Conservation (phyloP, 192 early-diverging fungal genomes). For the Piromyces sp. region DNA sequence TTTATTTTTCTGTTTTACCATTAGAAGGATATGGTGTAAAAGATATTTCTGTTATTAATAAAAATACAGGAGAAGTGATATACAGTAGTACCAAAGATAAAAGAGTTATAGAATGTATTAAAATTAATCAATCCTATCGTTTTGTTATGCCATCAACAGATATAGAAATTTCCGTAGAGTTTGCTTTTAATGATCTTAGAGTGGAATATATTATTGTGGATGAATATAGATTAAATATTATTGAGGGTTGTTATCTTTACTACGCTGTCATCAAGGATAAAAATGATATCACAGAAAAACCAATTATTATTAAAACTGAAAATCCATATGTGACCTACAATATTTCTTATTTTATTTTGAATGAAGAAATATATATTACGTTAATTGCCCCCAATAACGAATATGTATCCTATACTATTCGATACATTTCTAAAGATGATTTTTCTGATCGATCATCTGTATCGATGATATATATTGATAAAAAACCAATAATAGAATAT, state of each 20-base stretch:
- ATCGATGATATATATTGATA: neutral
- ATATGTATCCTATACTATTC: neutral
- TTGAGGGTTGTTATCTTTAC: neutral
- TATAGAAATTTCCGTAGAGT: neutral
- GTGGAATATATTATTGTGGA: neutral
- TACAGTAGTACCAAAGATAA: neutral
- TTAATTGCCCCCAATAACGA: neutral
- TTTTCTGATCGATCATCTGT: neutral
- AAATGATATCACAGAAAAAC: neutral
- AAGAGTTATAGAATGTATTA: neutral
- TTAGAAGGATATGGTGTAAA: neutral
- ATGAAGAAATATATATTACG: neutral
- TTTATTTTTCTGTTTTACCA: neutral
- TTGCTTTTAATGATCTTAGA: neutral
- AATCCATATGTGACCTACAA: neutral
- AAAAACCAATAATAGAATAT: neutral
- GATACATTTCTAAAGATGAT: neutral
- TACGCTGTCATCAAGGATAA: neutral
- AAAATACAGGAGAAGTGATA: neutral
- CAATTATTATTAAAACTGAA: neutral
- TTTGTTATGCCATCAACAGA: neutral
- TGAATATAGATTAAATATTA: neutral
- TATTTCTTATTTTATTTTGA: neutral
- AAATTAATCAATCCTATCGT: neutral
- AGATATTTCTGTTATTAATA: neutral